Percentiles rank a stretch among this genome's conserved stretches.
Conservation (phyloP, 2,329 filamentous ascomycete species). For the Fusarium sp. region DNA sequence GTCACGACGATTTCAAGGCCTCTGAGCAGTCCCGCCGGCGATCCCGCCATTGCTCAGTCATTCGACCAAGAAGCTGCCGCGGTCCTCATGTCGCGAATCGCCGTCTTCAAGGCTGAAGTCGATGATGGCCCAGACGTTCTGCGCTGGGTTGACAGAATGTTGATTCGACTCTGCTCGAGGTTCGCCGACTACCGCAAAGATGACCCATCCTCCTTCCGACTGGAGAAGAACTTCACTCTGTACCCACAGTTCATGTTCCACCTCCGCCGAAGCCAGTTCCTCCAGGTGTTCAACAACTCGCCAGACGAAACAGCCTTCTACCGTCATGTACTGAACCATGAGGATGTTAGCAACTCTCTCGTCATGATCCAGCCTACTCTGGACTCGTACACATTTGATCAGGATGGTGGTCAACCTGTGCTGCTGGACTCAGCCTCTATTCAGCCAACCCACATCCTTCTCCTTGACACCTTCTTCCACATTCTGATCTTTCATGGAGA, state of each 20-base stretch:
- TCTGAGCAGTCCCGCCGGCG: constrained; percentile 91
- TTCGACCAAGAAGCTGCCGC: constrained; percentile 99
- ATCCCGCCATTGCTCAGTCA: constrained; percentile 93
- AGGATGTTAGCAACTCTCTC: constrained; percentile 95
- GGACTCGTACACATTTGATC: constrained; percentile 96
- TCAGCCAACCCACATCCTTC: constrained; percentile 90
- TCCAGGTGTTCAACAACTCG: constrained; percentile 99
- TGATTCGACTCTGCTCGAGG: constrained; percentile 93
- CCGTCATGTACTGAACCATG: constrained; percentile 94
- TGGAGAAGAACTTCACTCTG: constrained; percentile 98
- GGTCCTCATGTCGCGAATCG: constrained; percentile 98
- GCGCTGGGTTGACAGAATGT: constrained; percentile 98
- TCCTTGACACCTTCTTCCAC: constrained; percentile 99
- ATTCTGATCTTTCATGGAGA: constrained; percentile 99
- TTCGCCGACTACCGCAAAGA: constrained; percentile 99
- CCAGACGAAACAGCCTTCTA: constrained; percentile 99
- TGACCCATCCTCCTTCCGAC: constrained; percentile 93
- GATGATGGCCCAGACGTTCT: constrained; percentile 98
- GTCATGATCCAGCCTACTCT: constrained; percentile 99
- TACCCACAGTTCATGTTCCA: constrained; percentile 99
- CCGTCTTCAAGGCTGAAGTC: constrained; percentile 98
- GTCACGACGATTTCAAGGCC: constrained; percentile 95
- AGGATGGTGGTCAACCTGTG: constrained; percentile 93
- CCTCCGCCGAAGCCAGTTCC: constrained; percentile 93
- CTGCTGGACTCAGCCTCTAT: constrained; percentile 96